Percentiles rank a stretch among this genome's conserved stretches.
These are phyloP conservation scores for Mycena venus DNA, from an alignment of 768 basidiomycete genomes.

Conservation along the genomic window DNA sequence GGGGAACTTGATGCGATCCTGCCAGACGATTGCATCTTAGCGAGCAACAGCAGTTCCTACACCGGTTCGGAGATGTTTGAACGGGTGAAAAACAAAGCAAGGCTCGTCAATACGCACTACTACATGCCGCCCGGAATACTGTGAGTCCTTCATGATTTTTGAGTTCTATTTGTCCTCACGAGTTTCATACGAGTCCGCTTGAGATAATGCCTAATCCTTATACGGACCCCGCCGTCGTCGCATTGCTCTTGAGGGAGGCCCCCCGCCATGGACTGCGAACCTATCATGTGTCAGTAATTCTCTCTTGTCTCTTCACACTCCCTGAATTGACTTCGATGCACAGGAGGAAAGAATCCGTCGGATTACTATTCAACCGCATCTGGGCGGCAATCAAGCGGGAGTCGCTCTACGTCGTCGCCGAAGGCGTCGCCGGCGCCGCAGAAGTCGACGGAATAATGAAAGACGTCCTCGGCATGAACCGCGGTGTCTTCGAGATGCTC, in stretches of 20 bases:
- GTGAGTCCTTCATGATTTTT: not conserved
- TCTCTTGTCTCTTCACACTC: too few relatives aligned
- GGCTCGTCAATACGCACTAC: conserved; percentile 28
- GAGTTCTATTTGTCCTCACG: too few relatives aligned
- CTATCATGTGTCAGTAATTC: conserved; percentile 22
- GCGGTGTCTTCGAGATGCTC: conserved; percentile 31
- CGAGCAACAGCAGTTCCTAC: conserved; percentile 30
- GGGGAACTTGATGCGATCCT: conserved; percentile 27
- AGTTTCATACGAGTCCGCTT: not conserved
- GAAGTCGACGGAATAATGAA: conserved; percentile 32
- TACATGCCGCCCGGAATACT: conserved; percentile 18
- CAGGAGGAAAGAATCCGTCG: conserved; percentile 28
- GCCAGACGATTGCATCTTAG: conserved; percentile 28
- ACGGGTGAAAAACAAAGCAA: conserved; percentile 12
- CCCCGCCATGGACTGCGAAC: conserved; percentile 22
- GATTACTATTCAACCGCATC: conserved; percentile 29
- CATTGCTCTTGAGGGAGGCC: conserved; percentile 3
- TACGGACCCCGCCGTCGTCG: conserved; percentile 22
- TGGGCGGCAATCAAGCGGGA: conserved; percentile 32
- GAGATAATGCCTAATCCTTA: conserved; percentile 28
- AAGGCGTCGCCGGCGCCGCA: conserved; percentile 17
- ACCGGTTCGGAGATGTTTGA: conserved; percentile 28
- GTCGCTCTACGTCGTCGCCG: conserved; percentile 21
- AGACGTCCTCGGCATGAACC: conserved; percentile 29
- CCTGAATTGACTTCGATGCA: not conserved